Evolutionary conservation across 306 rosid genomes (phyloP).

Genomic region (Begonia masoniana): DNA sequence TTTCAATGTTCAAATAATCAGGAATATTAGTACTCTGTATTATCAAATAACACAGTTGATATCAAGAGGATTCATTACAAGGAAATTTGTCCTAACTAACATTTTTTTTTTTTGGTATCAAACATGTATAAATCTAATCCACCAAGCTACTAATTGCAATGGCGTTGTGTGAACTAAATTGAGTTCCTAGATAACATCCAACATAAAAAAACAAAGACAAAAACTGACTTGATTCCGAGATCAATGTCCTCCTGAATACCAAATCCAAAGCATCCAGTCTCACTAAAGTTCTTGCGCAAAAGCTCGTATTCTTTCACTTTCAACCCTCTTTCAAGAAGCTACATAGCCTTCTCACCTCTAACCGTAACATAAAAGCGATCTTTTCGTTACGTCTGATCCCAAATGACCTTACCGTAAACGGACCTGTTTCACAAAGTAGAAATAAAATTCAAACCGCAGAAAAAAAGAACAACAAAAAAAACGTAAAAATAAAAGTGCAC

Average conservation of each 20-base stretch:
- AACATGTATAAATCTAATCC: too few species aligned
- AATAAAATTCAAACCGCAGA: background rate
- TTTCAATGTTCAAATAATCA: too few species aligned
- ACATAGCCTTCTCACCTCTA: constrained; percentile 25
- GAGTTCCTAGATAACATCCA: background rate
- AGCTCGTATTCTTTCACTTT: constrained; percentile 29
- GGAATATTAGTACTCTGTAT: too few species aligned
- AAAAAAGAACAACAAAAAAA: background rate
- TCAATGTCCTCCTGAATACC: constrained; percentile 36
- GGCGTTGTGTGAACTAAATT: too few species aligned
- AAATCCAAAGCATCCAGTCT: constrained; percentile 27
- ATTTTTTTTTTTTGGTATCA: too few species aligned
- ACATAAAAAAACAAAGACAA: background rate
- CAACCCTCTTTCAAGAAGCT: constrained; percentile 25
- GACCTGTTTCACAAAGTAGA: constrained; percentile 11
- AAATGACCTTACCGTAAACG: constrained; percentile 27
- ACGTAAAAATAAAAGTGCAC: background rate
- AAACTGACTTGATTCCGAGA: constrained; percentile 27
- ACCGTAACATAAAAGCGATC: constrained; percentile 26
- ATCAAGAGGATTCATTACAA: too few species aligned
- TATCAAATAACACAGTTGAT: too few species aligned
- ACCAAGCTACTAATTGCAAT: too few species aligned
- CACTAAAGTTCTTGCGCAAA: constrained; percentile 27
- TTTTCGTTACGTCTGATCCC: constrained; percentile 31
- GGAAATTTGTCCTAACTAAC: too few species aligned